These are phyloP conservation scores for Trebouxiophyceae sp. DNA, from an alignment of 163 green algal genomes.

Conservation along the genomic window DNA sequence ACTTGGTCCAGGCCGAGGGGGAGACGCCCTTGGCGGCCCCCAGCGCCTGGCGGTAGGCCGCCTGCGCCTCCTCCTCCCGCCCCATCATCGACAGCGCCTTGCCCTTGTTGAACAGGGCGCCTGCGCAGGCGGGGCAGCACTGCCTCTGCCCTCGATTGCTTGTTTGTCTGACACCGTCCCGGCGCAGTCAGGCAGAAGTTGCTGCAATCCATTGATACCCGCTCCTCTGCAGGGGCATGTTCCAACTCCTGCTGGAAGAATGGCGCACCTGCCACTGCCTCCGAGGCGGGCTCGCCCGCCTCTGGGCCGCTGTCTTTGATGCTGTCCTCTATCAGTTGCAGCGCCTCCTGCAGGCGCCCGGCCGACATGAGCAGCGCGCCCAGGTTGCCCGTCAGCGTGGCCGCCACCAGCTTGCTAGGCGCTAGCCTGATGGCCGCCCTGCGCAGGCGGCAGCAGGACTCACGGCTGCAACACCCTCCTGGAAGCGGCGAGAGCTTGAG, in stretches of 20 bases:
- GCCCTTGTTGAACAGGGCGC: conserved; percentile 46
- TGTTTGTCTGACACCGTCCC: not conserved
- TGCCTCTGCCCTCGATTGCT: not conserved
- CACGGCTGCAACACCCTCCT: no score
- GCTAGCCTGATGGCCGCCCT: conserved; percentile 12
- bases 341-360: conserved; percentile 15
- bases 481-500: no score
- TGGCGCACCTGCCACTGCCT: not conserved
- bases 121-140: conserved; percentile 6
- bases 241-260: not conserved
- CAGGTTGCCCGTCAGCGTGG: conserved; percentile 16
- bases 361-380: conserved; percentile 30
- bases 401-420: not conserved
- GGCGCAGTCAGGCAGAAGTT: not conserved
- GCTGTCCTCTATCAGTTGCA: no score
- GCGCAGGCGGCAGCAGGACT: no score
- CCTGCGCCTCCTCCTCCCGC: conserved; percentile 19
- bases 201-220: not conserved
- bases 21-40: not conserved
- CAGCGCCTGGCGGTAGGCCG: conserved; percentile 14
- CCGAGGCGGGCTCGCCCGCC: no score
- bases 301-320: no score
- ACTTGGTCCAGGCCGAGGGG: conserved; percentile 36
- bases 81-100: conserved; percentile 38
- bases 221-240: not conserved